Evolutionary conservation across 495 filamentous ascomycete species (phyloP), one percentile per base, ranked within the genome.

Genomic region (Aspergillus panamensis): DNA sequence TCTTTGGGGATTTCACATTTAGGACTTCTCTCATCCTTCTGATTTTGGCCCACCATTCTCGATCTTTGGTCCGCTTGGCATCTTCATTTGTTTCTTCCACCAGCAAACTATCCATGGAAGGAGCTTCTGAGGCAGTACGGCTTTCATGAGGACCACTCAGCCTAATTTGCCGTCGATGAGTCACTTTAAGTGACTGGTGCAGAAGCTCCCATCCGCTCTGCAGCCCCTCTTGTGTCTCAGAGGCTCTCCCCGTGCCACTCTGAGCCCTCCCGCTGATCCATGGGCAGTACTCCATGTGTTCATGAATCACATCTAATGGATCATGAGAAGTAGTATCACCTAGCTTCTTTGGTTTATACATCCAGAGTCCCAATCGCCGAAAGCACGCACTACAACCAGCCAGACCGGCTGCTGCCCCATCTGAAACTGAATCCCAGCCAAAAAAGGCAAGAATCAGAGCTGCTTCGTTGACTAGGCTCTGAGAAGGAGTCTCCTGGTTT

Each of bases 321-420:
- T 68, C 80, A 56, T 80, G 80, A 69, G 90, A 81, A 8, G 82
- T 74, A 7, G 81, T 75, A 21, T 82, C 82, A 14, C 77, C 80
- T 3, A 84, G 71, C 17, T 80, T 71, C 53, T 79, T 75, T 7
- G 77, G 74, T 44, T 85, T 89, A 75, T 96, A 98, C 73, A 98
- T 85, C 94, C 94, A 98, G 7, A 98, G 80, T 0, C 95, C 94
- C 1, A 97, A 78, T 7, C 91, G 84, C 58, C 92, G 84, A 64
- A 96, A 91, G 66, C 94, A 98, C 37, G 87, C 87, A 48, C 82
- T 75, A 68, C 94, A 98, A 0, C 82, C 84, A 14, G 86, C 85
- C n/a, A 91, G 73, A 45, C 86, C 88, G 3, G 86, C 79, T 17
- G 82, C 79, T 19, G 82, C 78, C 31, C 80, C 80, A 66, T 90